phyloP scores from a whole-genome alignment of 805 yeast genomes.

The Hagleromyces aurorensis region DNA sequence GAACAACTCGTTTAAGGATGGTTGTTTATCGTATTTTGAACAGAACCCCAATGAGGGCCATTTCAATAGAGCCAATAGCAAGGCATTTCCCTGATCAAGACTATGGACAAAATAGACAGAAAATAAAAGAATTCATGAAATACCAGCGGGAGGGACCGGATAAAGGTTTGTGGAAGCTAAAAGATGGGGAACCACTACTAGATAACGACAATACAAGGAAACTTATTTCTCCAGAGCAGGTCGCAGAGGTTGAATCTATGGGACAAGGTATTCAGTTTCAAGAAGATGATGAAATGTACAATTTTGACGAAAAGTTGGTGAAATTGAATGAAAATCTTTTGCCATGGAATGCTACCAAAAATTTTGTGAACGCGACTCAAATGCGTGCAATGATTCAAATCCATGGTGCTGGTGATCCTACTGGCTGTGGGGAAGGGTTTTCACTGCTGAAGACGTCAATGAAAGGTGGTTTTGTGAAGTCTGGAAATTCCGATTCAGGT shows the following conservation, averaged over 20 bases:
- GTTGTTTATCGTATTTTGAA: conserved; percentile 83
- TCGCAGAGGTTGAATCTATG: conserved; percentile 81
- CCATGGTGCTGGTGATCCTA: conserved; percentile 91
- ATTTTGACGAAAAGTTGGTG: conserved; percentile 40
- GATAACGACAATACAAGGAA: conserved; percentile 65
- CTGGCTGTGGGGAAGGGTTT: conserved; percentile 83
- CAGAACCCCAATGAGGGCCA: conserved; percentile 60
- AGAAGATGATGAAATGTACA: conserved; percentile 67
- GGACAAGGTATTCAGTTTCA: conserved; percentile 83
- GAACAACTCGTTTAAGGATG: conserved; percentile 87
- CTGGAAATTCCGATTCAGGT: conserved; percentile 28
- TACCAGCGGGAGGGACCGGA: conserved; percentile 91
- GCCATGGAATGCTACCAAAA: conserved; percentile 90
- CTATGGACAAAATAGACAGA: conserved; percentile 94
- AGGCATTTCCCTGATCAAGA: conserved; percentile 94
- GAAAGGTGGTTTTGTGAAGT: conserved; percentile 75
- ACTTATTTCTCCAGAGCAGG: conserved; percentile 91
- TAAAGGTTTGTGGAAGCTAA: conserved; percentile 91
- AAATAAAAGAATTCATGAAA: conserved; percentile 96
- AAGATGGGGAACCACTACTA: conserved; percentile 58
- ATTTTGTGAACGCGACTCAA: conserved; percentile 88
- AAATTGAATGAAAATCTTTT: conserved; percentile 78
- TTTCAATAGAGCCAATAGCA: conserved; percentile 80
- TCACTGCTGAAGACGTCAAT: conserved; percentile 86
- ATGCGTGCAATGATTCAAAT: conserved; percentile 95